These are phyloP conservation scores for Mortierella sp. DNA, from an alignment of 371 early-diverging fungal genomes.

Conservation along the genomic window DNA sequence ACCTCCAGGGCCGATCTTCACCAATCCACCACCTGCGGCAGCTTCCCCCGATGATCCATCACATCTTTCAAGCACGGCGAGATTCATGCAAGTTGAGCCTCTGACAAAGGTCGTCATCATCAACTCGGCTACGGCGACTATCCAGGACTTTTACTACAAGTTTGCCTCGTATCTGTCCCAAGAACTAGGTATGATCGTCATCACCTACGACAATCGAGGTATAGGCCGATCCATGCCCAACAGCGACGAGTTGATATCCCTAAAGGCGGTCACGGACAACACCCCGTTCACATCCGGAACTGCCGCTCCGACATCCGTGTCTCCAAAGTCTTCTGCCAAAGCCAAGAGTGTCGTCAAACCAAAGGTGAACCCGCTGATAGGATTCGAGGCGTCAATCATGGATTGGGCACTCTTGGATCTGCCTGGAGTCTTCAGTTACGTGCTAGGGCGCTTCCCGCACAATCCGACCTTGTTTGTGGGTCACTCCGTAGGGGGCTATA, in stretches of 20 bases:
- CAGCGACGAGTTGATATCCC: conserved; percentile 19
- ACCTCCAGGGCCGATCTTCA: conserved; percentile 40
- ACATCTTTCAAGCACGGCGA: conserved; percentile 21
- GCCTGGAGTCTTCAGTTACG: conserved; percentile 48
- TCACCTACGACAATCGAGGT: conserved; percentile 53
- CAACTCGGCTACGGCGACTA: conserved; percentile 48
- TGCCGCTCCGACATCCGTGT: conserved; percentile 15
- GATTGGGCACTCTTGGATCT: conserved; percentile 51
- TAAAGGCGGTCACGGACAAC: conserved; percentile 25
- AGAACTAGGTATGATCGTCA: conserved; percentile 49
- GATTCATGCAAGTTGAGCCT: conserved; percentile 10
- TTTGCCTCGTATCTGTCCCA: conserved; percentile 47
- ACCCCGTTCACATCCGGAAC: background rate
- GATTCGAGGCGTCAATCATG: conserved; percentile 50
- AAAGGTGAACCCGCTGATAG: conserved; percentile 50
- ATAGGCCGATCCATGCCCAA: conserved; percentile 52
- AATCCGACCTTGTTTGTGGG: conserved; percentile 44
- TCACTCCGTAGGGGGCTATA: conserved; percentile 51
- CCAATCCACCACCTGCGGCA: conserved; percentile 9
- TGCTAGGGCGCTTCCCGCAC: conserved; percentile 36
- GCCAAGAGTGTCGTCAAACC: background rate
- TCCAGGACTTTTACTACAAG: conserved; percentile 52
- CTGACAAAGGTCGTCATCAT: conserved; percentile 46
- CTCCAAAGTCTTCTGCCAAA: conserved; percentile 16
- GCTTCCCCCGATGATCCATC: conserved; percentile 8